phyloP scores from a whole-genome alignment of 805 yeast species.

The Candida maris region DNA sequence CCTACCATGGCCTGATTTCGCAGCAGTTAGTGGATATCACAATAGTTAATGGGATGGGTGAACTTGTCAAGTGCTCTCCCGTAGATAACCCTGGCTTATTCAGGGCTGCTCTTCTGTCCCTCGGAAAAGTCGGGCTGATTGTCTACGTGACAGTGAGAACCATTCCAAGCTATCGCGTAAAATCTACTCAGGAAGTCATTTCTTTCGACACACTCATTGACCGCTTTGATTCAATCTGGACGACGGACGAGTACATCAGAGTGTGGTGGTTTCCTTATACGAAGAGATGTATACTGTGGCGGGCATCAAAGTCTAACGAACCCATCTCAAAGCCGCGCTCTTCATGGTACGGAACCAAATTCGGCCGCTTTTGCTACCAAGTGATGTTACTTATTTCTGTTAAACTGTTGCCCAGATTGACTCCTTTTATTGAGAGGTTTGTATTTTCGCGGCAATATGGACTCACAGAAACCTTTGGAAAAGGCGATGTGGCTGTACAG shows the following conservation, averaged over 20 bases:
- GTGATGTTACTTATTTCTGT: constrained; percentile 76
- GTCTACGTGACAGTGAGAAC: constrained; percentile 81
- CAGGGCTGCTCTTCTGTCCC: constrained; percentile 76
- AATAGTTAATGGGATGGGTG: constrained; percentile 73
- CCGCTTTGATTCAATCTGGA: constrained; percentile 80
- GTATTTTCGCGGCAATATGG: constrained; percentile 86
- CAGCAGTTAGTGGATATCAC: constrained; percentile 82
- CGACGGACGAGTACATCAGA: constrained; percentile 83
- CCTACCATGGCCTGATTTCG: constrained; percentile 84
- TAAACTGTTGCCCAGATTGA: constrained; percentile 64
- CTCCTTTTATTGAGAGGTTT: constrained; percentile 82
- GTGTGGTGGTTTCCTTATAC: constrained; percentile 98
- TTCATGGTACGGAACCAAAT: constrained; percentile 80
- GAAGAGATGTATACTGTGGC: constrained; percentile 82
- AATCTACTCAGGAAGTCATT: constrained; percentile 78
- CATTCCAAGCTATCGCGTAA: constrained; percentile 78
- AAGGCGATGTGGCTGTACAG: constrained; percentile 63
- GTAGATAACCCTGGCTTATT: constrained; percentile 62
- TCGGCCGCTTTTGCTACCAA: constrained; percentile 81
- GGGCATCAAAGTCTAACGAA: constrained; percentile 74
- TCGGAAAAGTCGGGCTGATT: constrained; percentile 90
- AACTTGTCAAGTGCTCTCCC: constrained; percentile 62
- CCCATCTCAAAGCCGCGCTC: constrained; percentile 59
- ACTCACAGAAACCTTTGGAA: constrained; percentile 57
- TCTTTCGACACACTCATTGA: constrained; percentile 67